Evolutionary conservation across 768 basidiomycete species (phyloP), one percentile per base, ranked within the genome.

Genomic region (Boletus vermiculosoides): DNA sequence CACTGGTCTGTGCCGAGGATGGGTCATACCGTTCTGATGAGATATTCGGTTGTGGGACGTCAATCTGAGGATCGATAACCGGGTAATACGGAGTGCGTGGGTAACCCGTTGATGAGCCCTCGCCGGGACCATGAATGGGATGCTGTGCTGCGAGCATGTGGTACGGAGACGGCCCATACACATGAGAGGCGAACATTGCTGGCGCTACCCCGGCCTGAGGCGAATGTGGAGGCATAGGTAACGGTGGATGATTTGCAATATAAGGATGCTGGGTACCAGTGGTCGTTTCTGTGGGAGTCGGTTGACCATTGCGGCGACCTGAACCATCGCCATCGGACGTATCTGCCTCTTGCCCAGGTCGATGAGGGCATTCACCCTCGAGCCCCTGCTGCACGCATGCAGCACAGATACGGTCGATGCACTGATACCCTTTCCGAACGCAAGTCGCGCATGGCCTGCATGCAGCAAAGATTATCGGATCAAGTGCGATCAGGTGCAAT

Each of bases 401-500:
- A 52, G 73, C 65, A 63, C 81, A 82, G 42, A 77, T 73, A 44
- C 78, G 77, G 56, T 83, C 80, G 52, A 82, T 57, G 57, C 83
- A 84, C 52, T 82, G 76, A 56, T 76, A 78, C 23, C 78, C 76
- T 68, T 83, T 83, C 39, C 79, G 78, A 55, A 67, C 65, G 65
- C 83, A 84, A 20, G 78, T 73, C 22, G 71, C 56, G 63, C 83
- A 84, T 48, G 83, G 82, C 61, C 83, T 83, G 57, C 44, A 52
- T 54, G 55, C 46, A 58, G 55, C 49, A 48, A 36, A 51, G 25
- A 47, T 61, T 9, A 46, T 56, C 41, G 36, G 47, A 56, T 41
- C 30, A 33, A 56, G 56, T 36, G 45, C 36, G 37, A 48, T 49
- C 18, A 34, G n/a, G 45, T 12, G 48, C 41, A 54, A 45, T 52